Evolutionary conservation across 768 basidiomycete genomes (phyloP), one percentile per base, ranked within the genome.

Genomic region (Kwoniella europaea): DNA sequence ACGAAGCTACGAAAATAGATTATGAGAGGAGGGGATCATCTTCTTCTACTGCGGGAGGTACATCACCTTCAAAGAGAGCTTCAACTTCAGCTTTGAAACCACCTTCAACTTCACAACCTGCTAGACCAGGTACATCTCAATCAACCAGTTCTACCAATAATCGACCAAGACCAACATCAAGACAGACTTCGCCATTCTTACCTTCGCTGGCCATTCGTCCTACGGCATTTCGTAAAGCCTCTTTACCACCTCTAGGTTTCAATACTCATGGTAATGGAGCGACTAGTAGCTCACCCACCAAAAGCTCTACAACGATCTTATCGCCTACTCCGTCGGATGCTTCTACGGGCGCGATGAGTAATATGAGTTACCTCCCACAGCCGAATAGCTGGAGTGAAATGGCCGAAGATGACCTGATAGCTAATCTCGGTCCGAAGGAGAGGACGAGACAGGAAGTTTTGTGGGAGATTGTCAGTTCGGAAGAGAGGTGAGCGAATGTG

Each of bases 401-500:
- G 73, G 93, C 94, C 10, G 94, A 95, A 82, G 93, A 92, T 67
- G 95, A 98, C 83, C 88, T 98, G 54, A 92, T 98, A 20, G 90
- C 90, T 56, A 93, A 98, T 80, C 86, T 98, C 44, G 93, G 94
- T n/a, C 90, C 93, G 56, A 89, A 93, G 71, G 95, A 98, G 82
- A 89, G 95, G 68, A 97, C 95, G 50, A 88, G 95, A 63, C 95
- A 98, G 84, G 95, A 98, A 85, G 95, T 98, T 6, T 84, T 98
- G 29, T 97, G 93, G 86, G 95, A 98, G 86, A 98, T 98, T 74
- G 94, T 98, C 60, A 91, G 92, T 41, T 94, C 92, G 75, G 95
- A 98, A 85, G 94, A 98, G 83, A 89, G 94, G 92, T 93, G 78
- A 61, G 71, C 68, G 46, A 50, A 10, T 13, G 46, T 50, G 46